A percentile compares a stretch with the other conserved stretches of the same genome.
phyloP scores from a whole-genome alignment of 768 basidiomycete genomes.

The Auriscalpium microsporum region DNA sequence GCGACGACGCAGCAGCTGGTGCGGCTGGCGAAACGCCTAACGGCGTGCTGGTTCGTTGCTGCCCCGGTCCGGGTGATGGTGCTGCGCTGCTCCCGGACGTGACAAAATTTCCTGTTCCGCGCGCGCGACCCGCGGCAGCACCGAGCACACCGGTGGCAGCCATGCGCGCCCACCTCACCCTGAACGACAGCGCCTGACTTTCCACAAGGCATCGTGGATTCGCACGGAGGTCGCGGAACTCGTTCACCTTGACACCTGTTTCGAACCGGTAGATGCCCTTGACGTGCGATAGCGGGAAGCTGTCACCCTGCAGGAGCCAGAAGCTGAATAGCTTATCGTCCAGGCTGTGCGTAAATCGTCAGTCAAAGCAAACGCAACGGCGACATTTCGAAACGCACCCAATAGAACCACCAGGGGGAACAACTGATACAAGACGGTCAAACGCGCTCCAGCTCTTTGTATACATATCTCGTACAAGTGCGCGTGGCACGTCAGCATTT shows the following conservation, averaged over 20 bases:
- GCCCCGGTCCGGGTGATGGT: constrained; percentile 9
- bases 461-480: constrained; percentile 83
- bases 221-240: constrained; percentile 82
- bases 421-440: constrained; percentile 79
- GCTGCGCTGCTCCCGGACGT: constrained; percentile 15
- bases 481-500: constrained; percentile 79
- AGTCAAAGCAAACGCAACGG: constrained; percentile 2
- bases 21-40: not conserved
- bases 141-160: constrained; percentile 61
- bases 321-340: constrained; percentile 90
- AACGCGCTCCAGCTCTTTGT: constrained; percentile 92
- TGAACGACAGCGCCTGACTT: constrained; percentile 72
- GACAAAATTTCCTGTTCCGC: constrained; percentile 18
- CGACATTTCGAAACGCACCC: constrained; percentile 42
- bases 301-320: constrained; percentile 78
- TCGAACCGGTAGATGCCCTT: constrained; percentile 87
- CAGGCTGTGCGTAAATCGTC: constrained; percentile 37
- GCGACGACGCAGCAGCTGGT: constrained; percentile 8
- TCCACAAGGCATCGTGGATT: constrained; percentile 84
- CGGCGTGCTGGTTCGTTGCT: constrained; percentile 11
- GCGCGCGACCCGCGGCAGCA: constrained; percentile 25
- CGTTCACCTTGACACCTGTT: constrained; percentile 79
- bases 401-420: constrained; percentile 85
- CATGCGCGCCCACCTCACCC: constrained; percentile 75
- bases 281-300: constrained; percentile 65